These are phyloP conservation scores for Suhomyces prunicola DNA, from an alignment of 805 yeast species.

Conservation along the genomic window DNA sequence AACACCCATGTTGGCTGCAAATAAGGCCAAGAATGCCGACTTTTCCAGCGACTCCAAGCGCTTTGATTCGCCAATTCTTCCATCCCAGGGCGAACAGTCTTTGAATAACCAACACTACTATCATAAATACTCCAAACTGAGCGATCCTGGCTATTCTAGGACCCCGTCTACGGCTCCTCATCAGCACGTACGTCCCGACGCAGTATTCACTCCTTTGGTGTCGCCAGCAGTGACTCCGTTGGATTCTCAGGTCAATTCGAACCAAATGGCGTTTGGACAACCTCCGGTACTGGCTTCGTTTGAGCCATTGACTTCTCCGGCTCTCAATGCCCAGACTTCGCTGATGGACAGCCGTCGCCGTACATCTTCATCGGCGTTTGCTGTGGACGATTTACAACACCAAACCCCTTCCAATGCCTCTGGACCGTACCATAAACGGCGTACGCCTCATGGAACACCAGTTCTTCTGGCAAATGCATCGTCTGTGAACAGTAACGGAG, in stretches of 20 bases:
- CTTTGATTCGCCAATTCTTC: constrained; percentile 36
- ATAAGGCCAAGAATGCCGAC: constrained; percentile 6
- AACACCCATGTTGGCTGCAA: constrained; percentile 25
- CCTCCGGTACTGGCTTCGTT: constrained; percentile 30
- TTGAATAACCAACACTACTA: constrained; percentile 41
- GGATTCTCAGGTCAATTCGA: constrained; percentile 33
- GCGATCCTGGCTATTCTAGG: not conserved
- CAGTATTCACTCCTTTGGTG: constrained; percentile 69
- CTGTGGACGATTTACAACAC: constrained; percentile 5
- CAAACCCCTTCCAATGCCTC: not conserved
- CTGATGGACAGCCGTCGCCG: constrained; percentile 27
- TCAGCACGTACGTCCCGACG: constrained; percentile 50
- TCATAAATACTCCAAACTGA: constrained; percentile 24
- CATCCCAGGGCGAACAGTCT: constrained; percentile 40
- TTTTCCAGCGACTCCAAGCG: constrained; percentile 4
- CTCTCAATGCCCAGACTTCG: constrained; percentile 46
- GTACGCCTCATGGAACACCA: constrained; percentile 46
- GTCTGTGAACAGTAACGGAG: not conserved
- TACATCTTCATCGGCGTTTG: constrained; percentile 27
- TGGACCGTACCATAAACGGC: constrained; percentile 24
- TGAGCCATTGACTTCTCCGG: constrained; percentile 66
- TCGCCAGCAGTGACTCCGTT: constrained; percentile 74
- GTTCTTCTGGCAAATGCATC: constrained; percentile 25
- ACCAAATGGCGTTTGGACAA: constrained; percentile 11
- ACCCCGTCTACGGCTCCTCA: constrained; percentile 11